phyloP scores from a whole-genome alignment of 2,329 filamentous ascomycete species.

The Lachnellula arida region DNA sequence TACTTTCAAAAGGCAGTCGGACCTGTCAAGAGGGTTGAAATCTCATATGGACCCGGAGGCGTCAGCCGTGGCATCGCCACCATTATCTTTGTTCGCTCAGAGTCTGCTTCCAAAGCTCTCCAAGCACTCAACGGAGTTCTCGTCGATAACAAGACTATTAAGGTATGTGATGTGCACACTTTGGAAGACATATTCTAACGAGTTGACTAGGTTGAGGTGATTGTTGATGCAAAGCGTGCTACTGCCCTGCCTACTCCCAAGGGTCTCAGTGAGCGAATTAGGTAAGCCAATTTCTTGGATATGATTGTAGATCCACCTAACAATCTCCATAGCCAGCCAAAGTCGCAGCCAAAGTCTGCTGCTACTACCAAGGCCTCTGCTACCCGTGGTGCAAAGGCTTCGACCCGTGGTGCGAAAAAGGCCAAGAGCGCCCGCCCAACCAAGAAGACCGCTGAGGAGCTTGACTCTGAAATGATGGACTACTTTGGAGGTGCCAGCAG shows the following conservation, averaged over 20 bases:
- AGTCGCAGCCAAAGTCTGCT: slow-evolving; percentile 77
- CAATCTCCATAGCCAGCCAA: slow-evolving; percentile 46
- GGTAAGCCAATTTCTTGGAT: slow-evolving; percentile 45
- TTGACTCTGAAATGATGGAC: slow-evolving; percentile 96
- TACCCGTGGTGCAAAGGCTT: slow-evolving; percentile 37
- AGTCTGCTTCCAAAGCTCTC: slow-evolving; percentile 80
- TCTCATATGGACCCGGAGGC: slow-evolving; percentile 90
- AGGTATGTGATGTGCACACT: slow-evolving; percentile 50
- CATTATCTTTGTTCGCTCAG: slow-evolving; percentile 76
- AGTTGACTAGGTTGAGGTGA: slow-evolving; percentile 71
- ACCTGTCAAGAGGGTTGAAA: slow-evolving; percentile 82
- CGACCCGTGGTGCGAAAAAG: slow-evolving; percentile 27
- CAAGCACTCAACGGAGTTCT: slow-evolving; percentile 80
- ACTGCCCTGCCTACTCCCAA: slow-evolving; percentile 64
- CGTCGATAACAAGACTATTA: slow-evolving; percentile 86
- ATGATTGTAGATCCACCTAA: slow-evolving; percentile 16
- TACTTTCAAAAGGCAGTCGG: slow-evolving; percentile 89
- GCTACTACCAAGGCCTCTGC: slow-evolving; percentile 71
- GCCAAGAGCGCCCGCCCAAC: slow-evolving; percentile 59
- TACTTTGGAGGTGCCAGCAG: slow-evolving; percentile 65
- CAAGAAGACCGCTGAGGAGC: slow-evolving; percentile 90
- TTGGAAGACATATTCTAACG: slow-evolving; percentile 8
- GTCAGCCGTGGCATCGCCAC: slow-evolving; percentile 89
- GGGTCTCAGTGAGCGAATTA: slow-evolving; percentile 78
- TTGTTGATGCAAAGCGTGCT: slow-evolving; percentile 72